Percentiles rank a stretch among this genome's conserved stretches.
Evolutionary conservation across 2,329 filamentous ascomycete species (phyloP).

Genomic region (Penicillium glabrum): DNA sequence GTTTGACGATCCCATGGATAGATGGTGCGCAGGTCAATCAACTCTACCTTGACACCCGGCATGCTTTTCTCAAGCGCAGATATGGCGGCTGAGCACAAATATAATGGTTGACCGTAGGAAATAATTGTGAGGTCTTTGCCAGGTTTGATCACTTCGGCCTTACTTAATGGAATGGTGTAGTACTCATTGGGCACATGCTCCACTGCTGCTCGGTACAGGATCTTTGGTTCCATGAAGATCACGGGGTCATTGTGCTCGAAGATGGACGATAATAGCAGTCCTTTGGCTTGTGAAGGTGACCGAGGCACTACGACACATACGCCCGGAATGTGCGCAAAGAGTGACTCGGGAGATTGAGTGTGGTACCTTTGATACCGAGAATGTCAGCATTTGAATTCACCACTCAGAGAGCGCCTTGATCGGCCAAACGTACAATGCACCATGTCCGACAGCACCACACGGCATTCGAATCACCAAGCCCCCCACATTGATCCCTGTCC

Average conservation of each 20-base stretch:
- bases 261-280: conserved; percentile 74
- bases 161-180: conserved; percentile 81
- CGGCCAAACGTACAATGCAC: conserved; percentile 59
- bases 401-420: not conserved
- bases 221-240: conserved; percentile 92
- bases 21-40: conserved; percentile 84
- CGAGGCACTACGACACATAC: conserved; percentile 82
- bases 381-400: not conserved
- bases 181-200: conserved; percentile 82
- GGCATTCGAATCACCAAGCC: conserved; percentile 89
- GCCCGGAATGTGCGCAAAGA: conserved; percentile 87
- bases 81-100: conserved; percentile 77
- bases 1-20: conserved; percentile 90
- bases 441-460: conserved; percentile 84
- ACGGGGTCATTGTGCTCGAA: conserved; percentile 78
- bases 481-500: conserved; percentile 66
- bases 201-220: conserved; percentile 84
- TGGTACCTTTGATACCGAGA: conserved; percentile 59
- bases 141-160: conserved; percentile 78
- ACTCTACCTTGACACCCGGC: conserved; percentile 69
- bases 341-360: conserved; percentile 81
- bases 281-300: conserved; percentile 85
- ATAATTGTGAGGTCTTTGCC: conserved; percentile 80
- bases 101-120: conserved; percentile 86
- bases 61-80: conserved; percentile 72